Percentiles rank a stretch among this genome's conserved stretches.
These are phyloP conservation scores for Ocimum tenuiflorum DNA, from an alignment of 257 asterid species.

Conservation along the genomic window DNA sequence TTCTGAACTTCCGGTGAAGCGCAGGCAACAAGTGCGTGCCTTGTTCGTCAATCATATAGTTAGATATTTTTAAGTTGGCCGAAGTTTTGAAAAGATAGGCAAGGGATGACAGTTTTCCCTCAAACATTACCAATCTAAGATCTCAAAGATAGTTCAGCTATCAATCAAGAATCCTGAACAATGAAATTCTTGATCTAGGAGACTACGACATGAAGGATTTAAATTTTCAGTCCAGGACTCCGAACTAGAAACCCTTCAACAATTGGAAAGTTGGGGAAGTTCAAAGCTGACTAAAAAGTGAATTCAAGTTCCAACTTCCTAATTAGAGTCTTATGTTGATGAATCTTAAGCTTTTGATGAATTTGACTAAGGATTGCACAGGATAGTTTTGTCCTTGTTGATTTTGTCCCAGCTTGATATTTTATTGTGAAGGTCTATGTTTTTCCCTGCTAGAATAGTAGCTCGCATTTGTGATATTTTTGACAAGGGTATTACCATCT, in stretches of 20 bases:
- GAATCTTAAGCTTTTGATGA: not conserved
- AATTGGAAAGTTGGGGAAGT: not conserved
- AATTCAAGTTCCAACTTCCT: not conserved
- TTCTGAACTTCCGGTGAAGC: conserved; percentile 80
- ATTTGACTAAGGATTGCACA: not conserved
- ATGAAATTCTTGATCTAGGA: no score
- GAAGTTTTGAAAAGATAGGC: no score
- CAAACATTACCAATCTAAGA: no score
- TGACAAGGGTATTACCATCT: no score
- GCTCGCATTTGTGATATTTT: no score
- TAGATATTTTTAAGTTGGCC: not conserved
- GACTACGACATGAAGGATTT: no score
- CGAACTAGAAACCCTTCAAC: not conserved
- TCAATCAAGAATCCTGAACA: no score
- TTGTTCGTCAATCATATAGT: not conserved
- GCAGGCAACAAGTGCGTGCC: conserved; percentile 73
- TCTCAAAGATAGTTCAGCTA: no score
- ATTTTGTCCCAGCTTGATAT: not conserved
- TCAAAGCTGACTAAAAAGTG: not conserved
- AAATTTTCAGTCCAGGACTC: no score
- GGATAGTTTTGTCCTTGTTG: not conserved
- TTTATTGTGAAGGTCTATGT: not conserved
- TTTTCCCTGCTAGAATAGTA: not conserved
- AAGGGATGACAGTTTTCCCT: not conserved
- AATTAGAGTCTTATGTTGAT: not conserved